Percentiles rank a stretch among this genome's conserved stretches.
These are phyloP conservation scores for Aureobasidium melanogenum DNA, from an alignment of 2,329 filamentous ascomycete genomes.

Conservation along the genomic window DNA sequence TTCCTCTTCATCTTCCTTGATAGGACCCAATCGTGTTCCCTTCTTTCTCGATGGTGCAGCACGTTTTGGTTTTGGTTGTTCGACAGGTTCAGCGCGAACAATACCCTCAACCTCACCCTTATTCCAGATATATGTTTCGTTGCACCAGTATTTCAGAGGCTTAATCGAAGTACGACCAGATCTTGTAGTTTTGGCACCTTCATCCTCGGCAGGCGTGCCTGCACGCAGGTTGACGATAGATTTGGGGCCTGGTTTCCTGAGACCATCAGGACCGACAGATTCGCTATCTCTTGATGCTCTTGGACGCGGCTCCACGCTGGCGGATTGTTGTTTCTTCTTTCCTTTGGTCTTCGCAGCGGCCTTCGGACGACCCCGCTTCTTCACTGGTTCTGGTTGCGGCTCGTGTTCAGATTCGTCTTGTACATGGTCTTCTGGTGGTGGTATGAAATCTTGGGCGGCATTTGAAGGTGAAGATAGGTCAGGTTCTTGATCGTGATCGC, in stretches of 20 bases:
- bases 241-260: constrained; percentile 10
- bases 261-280: constrained; percentile 19
- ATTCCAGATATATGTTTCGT: constrained; percentile 65
- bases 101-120: constrained; percentile 67
- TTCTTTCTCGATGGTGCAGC: constrained; percentile 24
- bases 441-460: constrained; percentile 7
- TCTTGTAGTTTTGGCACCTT: constrained; percentile 54
- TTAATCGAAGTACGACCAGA: constrained; percentile 70
- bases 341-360: not conserved
- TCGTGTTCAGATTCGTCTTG: constrained; percentile 5
- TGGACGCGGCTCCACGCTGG: constrained; percentile 2
- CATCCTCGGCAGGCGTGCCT: constrained; percentile 35
- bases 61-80: constrained; percentile 21
- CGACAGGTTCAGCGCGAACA: constrained; percentile 60
- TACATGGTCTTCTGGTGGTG: constrained; percentile 1
- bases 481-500: not conserved
- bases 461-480: constrained; percentile 1
- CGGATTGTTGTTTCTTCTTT: constrained; percentile 1
- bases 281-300: not conserved
- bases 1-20: constrained; percentile 32
- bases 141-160: constrained; percentile 79
- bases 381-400: not conserved
- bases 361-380: constrained; percentile 9
- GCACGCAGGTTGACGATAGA: constrained; percentile 22
- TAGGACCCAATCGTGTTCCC: constrained; percentile 20